Evolutionary conservation across 2,329 filamentous ascomycete genomes (phyloP), one percentile per base, ranked within the genome.

Genomic region (Fusarium ambrosium): DNA sequence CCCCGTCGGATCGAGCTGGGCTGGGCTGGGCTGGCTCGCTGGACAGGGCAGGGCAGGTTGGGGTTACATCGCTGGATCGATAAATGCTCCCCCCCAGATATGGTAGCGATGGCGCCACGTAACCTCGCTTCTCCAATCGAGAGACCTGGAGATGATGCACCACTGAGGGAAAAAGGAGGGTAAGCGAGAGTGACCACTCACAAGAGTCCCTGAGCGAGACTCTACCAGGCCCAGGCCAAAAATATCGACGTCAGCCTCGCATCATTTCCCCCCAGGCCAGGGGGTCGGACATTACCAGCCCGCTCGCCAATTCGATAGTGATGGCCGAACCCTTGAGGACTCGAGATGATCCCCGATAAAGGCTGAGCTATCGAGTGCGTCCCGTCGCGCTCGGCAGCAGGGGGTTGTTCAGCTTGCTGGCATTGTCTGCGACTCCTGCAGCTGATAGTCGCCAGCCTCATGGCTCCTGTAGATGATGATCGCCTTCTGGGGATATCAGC

Each of bases 61-160:
- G 60, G 65, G 72, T 73, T 75, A 75, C 72, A 74, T 74, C 69
- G 66, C 39, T 61, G 62, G 69, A 67, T 75, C 72, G 65, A 67
- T 65, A 43, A 62, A 51, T 39, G 58, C 71, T 53, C 37, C 55
- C 37, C 48, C 37, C 48, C 65, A 55, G 37, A 29, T 14, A 67
- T 62, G 51, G 65, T 63, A 60, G 61, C 61, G 37, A 45, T 29
- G 24, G 36, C 71, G 71, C 68, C 71, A 74, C 65, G 59, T 56
- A 55, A 37, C 48, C 43, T 56, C 63, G 66, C 53, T 53, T 70
- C 66, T 70, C 72, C 72, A 74, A 75, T 74, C 48, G 69, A 60
- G 62, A 34, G 37, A 53, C 41, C 27, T 29, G 6, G 22, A 61
- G 41, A 39, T 64, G 51, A 62, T 64, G 64, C 66, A 66, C 72